These are phyloP conservation scores for Phaeosphaeriaceae sp. DNA, from an alignment of 2,329 filamentous ascomycete species.

Conservation along the genomic window DNA sequence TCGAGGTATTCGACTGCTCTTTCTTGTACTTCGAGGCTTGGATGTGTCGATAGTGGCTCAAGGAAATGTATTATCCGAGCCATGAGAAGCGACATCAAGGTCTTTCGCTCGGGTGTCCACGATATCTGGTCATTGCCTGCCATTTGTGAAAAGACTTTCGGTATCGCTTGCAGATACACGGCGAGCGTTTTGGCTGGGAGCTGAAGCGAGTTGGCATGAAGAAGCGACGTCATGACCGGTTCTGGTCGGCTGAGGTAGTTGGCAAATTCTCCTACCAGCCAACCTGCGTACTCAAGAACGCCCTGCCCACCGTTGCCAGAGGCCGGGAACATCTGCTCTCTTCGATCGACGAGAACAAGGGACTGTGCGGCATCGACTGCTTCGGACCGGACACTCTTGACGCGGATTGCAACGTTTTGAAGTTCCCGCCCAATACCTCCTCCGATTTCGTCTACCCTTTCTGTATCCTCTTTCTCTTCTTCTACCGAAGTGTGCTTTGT, in stretches of 20 bases:
- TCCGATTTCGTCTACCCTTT: slow-evolving; percentile 58
- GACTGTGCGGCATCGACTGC: slow-evolving; percentile 84
- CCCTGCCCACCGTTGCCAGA: slow-evolving; percentile 62
- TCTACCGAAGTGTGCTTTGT: slow-evolving; percentile 33
- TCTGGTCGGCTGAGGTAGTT: slow-evolving; percentile 73
- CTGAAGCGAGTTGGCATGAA: slow-evolving; percentile 69
- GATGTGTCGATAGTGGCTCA: slow-evolving; percentile 80
- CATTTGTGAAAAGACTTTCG: slow-evolving; percentile 82
- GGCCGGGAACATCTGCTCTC: slow-evolving; percentile 63
- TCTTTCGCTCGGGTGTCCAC: slow-evolving; percentile 78
- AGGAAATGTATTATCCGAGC: slow-evolving; percentile 82
- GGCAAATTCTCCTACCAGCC: slow-evolving; percentile 89
- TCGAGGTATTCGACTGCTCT: slow-evolving; percentile 92
- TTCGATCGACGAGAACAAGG: slow-evolving; percentile 69
- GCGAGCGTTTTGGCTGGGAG: slow-evolving; percentile 73
- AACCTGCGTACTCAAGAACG: slow-evolving; percentile 77
- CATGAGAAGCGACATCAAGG: slow-evolving; percentile 77
- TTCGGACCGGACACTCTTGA: slow-evolving; percentile 79
- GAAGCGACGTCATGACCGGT: slow-evolving; percentile 73
- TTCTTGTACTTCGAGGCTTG: slow-evolving; percentile 92
- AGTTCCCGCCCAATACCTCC: slow-evolving; percentile 83
- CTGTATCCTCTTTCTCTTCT: slow-evolving; percentile 37
- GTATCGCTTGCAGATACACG: slow-evolving; percentile 80
- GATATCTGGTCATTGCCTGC: slow-evolving; percentile 68
- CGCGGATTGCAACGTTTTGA: slow-evolving; percentile 89